phyloP scores from a whole-genome alignment of 345 rosid species.

The Euphorbia lathyris region DNA sequence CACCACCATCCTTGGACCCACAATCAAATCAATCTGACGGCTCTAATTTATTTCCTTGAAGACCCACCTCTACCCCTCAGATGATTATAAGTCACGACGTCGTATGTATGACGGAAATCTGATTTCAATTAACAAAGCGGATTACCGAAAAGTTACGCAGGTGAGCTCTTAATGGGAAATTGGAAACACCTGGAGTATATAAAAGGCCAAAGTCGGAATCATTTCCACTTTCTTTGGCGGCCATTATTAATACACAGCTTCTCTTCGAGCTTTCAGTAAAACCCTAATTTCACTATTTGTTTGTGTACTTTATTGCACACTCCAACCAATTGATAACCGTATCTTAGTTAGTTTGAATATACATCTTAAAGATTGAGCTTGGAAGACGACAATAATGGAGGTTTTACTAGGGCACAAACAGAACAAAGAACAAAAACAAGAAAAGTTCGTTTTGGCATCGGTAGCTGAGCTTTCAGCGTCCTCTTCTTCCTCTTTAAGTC shows the following conservation, averaged over 20 bases:
- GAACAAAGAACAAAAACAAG: conserved; percentile 29
- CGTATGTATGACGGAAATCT: no score
- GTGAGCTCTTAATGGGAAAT: background rate
- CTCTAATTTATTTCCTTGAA: no score
- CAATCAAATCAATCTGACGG: no score
- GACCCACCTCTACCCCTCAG: background rate
- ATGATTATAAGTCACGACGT: background rate
- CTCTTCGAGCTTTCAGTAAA: conserved; percentile 17
- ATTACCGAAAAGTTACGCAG: background rate
- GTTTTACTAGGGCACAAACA: conserved; percentile 22
- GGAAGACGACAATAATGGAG: conserved; percentile 20
- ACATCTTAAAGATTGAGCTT: background rate
- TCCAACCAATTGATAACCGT: background rate
- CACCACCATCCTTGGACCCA: no score
- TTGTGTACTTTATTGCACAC: background rate
- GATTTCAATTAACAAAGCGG: no score
- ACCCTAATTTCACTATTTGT: conserved; percentile 20
- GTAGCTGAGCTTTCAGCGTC: conserved; percentile 50
- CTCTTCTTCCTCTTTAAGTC: conserved; percentile 34
- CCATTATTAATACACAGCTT: background rate
- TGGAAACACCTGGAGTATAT: conserved; percentile 1
- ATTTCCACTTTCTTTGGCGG: background rate
- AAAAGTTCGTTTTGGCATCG: conserved; percentile 55
- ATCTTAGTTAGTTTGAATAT: background rate
- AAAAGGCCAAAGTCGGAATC: conserved; percentile 3